Base-by-base conservation (phyloP, 2,329 filamentous ascomycete species). In the Phialophora verrucosa region DNA sequence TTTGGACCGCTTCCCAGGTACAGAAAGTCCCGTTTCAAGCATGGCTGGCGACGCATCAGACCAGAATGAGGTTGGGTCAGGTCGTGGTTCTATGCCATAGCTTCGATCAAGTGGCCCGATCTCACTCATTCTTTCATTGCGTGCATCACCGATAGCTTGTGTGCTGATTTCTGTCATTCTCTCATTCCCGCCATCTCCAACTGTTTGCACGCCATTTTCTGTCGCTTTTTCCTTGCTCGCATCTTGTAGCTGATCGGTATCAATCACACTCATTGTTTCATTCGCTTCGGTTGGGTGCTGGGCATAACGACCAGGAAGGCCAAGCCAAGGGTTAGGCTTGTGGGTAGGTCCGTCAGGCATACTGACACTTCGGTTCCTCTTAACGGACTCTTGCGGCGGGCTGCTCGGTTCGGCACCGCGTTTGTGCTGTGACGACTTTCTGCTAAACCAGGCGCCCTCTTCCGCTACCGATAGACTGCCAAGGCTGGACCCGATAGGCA, bases 211-310 rank as follows among this genome's bases (percentile, higher is more conserved):
- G 54, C 65, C 68, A 59, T 54, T 63, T 32, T 69, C 68, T 25
- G 65, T 71, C 44, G 68, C 10, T 14, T 62, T 50, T 27, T 71
- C 63, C 42, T 47, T 65, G 53, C 69, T 63, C 32, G 57, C 56
- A 47, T 66, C 63, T 32, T 54, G 44, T 5, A 66, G 11, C 12
- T 42, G 38, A 27, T 54, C 65, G 5, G 57, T 14, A 32, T 58
- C 68, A 57, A 70, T 69, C 47, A 67, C 69, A 59, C 68, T 71
- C 62, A 70, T 60, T 5, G 57, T 23, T 53, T 70, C 69, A 55
- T 68, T 58, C 17, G 35, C 59, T 58, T 63, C 53, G 6, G 66
- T 70, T 5, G 59, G 42, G n/a, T 42, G 25, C 20, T 61, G 35
- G 17, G 32, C 23, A 3, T 10, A 35, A 44, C 29, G 66, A n/a